Base-by-base conservation (phyloP, 2,329 filamentous ascomycete species). In the Talaromyces verruculosus region DNA sequence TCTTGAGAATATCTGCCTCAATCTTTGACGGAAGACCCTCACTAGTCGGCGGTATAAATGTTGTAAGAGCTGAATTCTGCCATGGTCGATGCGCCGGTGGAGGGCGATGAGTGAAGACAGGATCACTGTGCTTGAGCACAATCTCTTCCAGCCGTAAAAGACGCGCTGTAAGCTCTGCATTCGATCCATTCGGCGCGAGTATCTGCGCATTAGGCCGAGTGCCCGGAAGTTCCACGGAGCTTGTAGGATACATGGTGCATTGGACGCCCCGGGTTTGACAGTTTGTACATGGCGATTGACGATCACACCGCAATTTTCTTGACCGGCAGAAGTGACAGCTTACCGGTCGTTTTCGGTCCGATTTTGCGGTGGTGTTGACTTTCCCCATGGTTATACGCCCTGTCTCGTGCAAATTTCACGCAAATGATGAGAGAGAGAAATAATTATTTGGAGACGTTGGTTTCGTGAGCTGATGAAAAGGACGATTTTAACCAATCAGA, bases 241-340 rank as follows among this genome's bases (percentile, higher is more conserved):
- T 10, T 28, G 28, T 61, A 37, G 64, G 57, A 57, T 72, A 67
- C 15, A 69, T 58, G 11, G 67, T 47, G 57, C 76, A 77, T 3
- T 67, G 30, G 17, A 75, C 68, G 2, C 71, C 75, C 8, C 75
- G 71, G 28, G 71, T 71, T 4, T 69, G 73, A 68, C 84, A 85
- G 67, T 81, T 80, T 10, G 79, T 78, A 69, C 83, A 85, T 2
- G 83, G 83, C 17, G 80, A 76, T 64, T 80, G 79, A 17, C 82
- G 80, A 69, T 83, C 82, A 72, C 84, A 85, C 72, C 82, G 83
- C 60, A 85, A 80, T 80, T 84, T 77, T 65, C 75, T 72, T 65
- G 70, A 67, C 19, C 76, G 71, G 65, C 76, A 79, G 43, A 75
- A 77, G 13, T 73, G 70, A 61, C 76, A 78, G 0, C 76, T 78